phyloP scores from a whole-genome alignment of 1,284 basidiomycete species.

The Uromyces viciae-fabae region DNA sequence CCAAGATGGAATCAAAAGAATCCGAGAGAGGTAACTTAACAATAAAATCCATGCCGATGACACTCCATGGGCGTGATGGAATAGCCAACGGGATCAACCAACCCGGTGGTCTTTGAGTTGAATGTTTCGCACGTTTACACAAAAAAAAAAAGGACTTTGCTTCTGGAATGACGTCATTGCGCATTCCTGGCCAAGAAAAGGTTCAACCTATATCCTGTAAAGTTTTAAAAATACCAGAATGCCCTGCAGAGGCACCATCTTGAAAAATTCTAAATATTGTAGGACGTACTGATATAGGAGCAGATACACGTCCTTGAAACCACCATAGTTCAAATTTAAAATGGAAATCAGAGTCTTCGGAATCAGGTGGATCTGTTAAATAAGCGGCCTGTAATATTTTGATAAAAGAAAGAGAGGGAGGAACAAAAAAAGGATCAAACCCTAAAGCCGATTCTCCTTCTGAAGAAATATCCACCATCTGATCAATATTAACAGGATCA shows the following conservation, averaged over 20 bases:
- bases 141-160: neutral
- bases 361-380: neutral
- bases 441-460: too few species aligned
- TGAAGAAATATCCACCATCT: too few species aligned
- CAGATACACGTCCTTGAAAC: neutral
- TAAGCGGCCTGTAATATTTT: neutral
- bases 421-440: too few species aligned
- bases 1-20: constrained; percentile 56
- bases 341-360: neutral
- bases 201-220: neutral
- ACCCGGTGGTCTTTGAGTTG: neutral
- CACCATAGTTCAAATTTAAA: neutral
- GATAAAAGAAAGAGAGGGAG: neutral
- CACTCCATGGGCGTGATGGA: neutral
- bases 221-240: neutral
- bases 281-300: neutral
- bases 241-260: neutral
- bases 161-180: neutral
- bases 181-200: neutral
- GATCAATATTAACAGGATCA: too few species aligned
- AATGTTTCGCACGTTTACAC: neutral
- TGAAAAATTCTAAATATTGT: neutral
- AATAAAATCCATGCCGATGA: neutral
- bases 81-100: neutral
- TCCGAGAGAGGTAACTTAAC: constrained; percentile 47